Base-by-base conservation (phyloP, 306 rosid species). In the Cicer bijugum region DNA sequence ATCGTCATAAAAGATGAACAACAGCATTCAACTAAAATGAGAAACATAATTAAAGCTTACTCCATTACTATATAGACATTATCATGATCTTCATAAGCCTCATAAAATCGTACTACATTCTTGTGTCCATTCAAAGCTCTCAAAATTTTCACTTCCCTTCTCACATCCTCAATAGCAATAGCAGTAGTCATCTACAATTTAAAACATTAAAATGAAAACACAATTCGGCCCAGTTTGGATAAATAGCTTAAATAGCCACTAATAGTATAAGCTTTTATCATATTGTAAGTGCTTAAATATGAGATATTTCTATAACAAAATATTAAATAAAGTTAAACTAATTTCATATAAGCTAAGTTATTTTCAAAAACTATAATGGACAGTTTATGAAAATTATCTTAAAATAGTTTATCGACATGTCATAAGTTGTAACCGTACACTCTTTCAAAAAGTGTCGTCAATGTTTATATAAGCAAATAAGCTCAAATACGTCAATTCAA, bases 61-160 rank as follows among this genome's bases (percentile, higher is more conserved):
- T 91, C 98, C 98, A 93, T 90, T 37, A 93, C 96, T 68, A 93
- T 81, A 73, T 93, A 93, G 83, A 93, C 97, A 69, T 87, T 89
- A 15, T 91, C 98, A 61, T 79, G 90, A 69, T 90, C 98, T 83
- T 93, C 98, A 63, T 71, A 91, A 4, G 97, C 92, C 79, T 90
- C 98, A 37, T 90, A 84, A 77, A 93, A 93, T 33, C 75, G 77
- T 12, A 93, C 83, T 50, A 93, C 86, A 83, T 90, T 93, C 81
- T 84, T 78, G 71, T 93, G 97, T 46, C 95, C 93, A 3, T 88
- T 91, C 85, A 93, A 86, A 76, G 97, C 97, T 81, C 80, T 90
- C 91, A 93, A 82, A 79, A 93, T 90, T 86, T 89, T 93, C 74
- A 93, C 98, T 84, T 93, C 97, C 84, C 98, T 86, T 75, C 98